A percentile compares a stretch with the other conserved stretches of the same genome.
Evolutionary conservation across 768 basidiomycete species (phyloP).

Genomic region (Mrakia gelida): DNA sequence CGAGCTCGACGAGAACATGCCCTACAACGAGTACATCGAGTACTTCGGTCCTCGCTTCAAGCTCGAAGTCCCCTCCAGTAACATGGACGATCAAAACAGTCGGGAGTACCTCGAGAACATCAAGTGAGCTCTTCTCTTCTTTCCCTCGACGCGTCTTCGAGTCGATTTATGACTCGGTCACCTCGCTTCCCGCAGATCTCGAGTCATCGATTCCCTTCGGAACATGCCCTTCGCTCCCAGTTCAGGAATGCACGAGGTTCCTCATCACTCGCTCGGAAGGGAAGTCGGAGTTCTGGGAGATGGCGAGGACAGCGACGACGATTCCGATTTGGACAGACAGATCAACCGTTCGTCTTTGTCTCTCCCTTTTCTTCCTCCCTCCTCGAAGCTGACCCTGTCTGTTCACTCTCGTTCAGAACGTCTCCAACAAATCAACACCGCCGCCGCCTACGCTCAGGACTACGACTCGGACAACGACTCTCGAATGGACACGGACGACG

Average conservation of each 20-base stretch:
- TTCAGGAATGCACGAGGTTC: constrained; percentile 78
- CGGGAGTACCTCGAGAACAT: constrained; percentile 75
- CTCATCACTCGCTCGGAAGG: constrained; percentile 51
- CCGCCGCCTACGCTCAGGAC: constrained; percentile 8
- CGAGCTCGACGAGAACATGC: constrained; percentile 53
- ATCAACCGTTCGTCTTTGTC: constrained; percentile 42
- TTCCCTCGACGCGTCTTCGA: background rate
- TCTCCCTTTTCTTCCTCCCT: background rate
- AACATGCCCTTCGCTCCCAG: constrained; percentile 72
- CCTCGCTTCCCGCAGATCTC: constrained; percentile 45
- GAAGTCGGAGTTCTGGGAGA: constrained; percentile 50
- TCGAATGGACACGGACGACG: constrained; percentile 17
- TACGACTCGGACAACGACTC: constrained; percentile 22
- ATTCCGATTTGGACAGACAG: constrained; percentile 44
- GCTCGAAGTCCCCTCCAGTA: constrained; percentile 81
- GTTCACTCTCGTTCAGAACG: constrained; percentile 6
- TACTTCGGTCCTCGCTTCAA: constrained; percentile 95
- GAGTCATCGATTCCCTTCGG: constrained; percentile 57
- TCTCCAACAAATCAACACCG: constrained; percentile 18
- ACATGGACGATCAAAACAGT: constrained; percentile 87
- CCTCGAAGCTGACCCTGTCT: background rate
- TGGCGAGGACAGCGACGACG: constrained; percentile 43
- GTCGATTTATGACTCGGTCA: constrained; percentile 42
- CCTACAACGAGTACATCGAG: constrained; percentile 60
- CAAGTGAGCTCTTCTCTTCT: constrained; percentile 49